Conservation (phyloP, 164 flowering plant species). For the Aristolochia fimbriata region DNA sequence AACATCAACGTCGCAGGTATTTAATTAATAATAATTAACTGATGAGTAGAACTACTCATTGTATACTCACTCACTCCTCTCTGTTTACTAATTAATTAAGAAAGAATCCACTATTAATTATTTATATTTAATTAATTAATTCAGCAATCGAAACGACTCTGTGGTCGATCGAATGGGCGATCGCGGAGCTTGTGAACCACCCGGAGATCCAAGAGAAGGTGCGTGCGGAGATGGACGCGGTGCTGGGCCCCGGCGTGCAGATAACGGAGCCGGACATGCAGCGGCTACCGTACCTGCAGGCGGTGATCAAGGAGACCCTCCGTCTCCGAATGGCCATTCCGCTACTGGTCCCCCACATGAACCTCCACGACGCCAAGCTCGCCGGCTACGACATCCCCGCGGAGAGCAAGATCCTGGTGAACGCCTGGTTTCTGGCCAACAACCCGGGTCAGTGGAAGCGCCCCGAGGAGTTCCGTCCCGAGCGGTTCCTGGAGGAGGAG, state of each 20-base stretch:
- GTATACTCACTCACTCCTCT: too few relatives aligned
- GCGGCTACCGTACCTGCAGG: conserved; percentile 77
- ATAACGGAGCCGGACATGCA: conserved; percentile 67
- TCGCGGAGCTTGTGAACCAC: conserved; percentile 89
- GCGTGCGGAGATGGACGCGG: conserved; percentile 48
- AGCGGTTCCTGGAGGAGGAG: conserved; percentile 82
- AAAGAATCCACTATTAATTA: too few relatives aligned
- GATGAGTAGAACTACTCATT: too few relatives aligned
- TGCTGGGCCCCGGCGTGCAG: conserved; percentile 51
- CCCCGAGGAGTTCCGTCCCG: conserved; percentile 77
- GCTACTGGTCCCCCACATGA: conserved; percentile 92
- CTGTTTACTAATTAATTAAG: too few relatives aligned
- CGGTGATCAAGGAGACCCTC: conserved; percentile 80
- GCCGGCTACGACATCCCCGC: conserved; percentile 77
- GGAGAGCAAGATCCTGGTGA: conserved; percentile 86
- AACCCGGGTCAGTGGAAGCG: conserved; percentile 70
- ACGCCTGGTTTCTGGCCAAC: conserved; percentile 91
- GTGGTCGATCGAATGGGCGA: conserved; percentile 91
- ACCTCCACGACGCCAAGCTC: conserved; percentile 82
- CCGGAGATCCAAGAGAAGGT: conserved; percentile 68
- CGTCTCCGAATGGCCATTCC: conserved; percentile 87
- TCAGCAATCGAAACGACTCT: conserved; percentile 88
- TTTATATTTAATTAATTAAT: too few relatives aligned
- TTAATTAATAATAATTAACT: too few relatives aligned
- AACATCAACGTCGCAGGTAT: conserved; percentile 92